phyloP scores from a whole-genome alignment of 768 basidiomycete genomes.

The Nevesoporus exiguus region DNA sequence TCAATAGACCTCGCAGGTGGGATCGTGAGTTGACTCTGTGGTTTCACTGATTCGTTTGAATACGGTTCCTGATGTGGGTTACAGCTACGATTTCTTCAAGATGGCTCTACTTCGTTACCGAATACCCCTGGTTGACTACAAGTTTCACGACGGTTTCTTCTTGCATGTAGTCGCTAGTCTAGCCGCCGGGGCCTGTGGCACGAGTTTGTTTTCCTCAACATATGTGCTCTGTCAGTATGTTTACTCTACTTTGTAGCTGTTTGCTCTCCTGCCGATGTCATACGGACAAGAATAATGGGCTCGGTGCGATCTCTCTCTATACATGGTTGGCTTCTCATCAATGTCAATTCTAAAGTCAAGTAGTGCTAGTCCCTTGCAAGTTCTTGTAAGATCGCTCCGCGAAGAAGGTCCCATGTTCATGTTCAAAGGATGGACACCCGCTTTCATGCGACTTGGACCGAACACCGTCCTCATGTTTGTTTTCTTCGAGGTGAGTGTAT shows the following conservation, averaged over 20 bases:
- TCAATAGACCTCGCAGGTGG: slow-evolving; percentile 71
- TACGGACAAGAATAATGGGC: slow-evolving; percentile 75
- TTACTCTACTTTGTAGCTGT: slow-evolving; percentile 46
- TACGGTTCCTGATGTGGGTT: slow-evolving; percentile 1
- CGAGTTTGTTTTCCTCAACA: slow-evolving; percentile 48
- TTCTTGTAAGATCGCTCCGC: slow-evolving; percentile 57
- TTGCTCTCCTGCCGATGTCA: slow-evolving; percentile 75
- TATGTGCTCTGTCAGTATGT: not conserved
- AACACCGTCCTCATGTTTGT: slow-evolving; percentile 85
- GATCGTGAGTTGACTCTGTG: slow-evolving; percentile 56
- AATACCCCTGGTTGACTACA: slow-evolving; percentile 54
- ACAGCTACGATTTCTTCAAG: slow-evolving; percentile 79
- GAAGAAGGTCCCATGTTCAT: slow-evolving; percentile 76
- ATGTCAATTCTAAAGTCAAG: slow-evolving; percentile 42
- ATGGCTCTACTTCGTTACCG: slow-evolving; percentile 47
- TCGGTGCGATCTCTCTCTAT: slow-evolving; percentile 44
- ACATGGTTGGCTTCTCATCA: not conserved
- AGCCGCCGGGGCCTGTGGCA: slow-evolving; percentile 71
- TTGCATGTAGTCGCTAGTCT: slow-evolving; percentile 68
- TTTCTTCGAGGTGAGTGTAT: slow-evolving; percentile 66
- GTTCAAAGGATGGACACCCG: slow-evolving; percentile 89
- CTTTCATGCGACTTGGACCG: slow-evolving; percentile 79
- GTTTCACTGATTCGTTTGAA: not conserved
- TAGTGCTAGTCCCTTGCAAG: slow-evolving; percentile 44
- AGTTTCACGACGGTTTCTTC: slow-evolving; percentile 60